Base-by-base conservation (phyloP, 257 asterid species). In the Rehmannia glutinosa region DNA sequence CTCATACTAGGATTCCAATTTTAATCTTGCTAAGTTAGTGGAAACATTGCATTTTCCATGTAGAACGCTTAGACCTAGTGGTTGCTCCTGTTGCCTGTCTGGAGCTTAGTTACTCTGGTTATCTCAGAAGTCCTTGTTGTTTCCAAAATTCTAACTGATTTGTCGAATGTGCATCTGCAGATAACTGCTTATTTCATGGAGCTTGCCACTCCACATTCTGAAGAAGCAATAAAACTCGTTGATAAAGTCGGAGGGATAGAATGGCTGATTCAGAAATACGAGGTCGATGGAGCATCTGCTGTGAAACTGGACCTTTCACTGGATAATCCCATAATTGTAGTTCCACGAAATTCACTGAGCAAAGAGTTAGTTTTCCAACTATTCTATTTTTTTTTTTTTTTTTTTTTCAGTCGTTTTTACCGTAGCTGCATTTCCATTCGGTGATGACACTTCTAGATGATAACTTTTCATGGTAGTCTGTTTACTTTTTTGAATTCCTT, bases 201-300 rank as follows among this genome's bases (percentile, higher is more conserved):
- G 79, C 96, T 94, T 80, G 99, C 99, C 64, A 80, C 99, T 51
- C 99, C 99, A 33, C 92, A 79, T 74, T 81, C 99, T 24, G 99
- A 91, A 79, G 99, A 94, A 82, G 99, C 92, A 62, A 87, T 94
- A 66, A 79, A 88, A 71, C 88, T 94, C 70, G 96, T 94, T 67
- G 99, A 94, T 82, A 94, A 94, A 80, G 97, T 94, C 8, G 97
- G 97, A 73, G 99, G 97, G 70, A 91, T 94, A 64, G 99, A 94
- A 80, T 91, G 99, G 99, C 82, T 91, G 84, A 94, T 91, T 76
- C 88, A 88, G 81, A 94, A 94, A 72, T 85, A 91, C 59, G 99
- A 94, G 89, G 85, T 94, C 21, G 99, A 94, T 80, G 99, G 99
- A 52, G 96, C 97, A 64, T 62, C 97, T 76, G 97, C 99, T 68